Percentiles rank a stretch among this genome's conserved stretches.
These are phyloP conservation scores for Phytophthora pinifolia DNA, from an alignment of 352 stramenopile genomes.

Conservation along the genomic window DNA sequence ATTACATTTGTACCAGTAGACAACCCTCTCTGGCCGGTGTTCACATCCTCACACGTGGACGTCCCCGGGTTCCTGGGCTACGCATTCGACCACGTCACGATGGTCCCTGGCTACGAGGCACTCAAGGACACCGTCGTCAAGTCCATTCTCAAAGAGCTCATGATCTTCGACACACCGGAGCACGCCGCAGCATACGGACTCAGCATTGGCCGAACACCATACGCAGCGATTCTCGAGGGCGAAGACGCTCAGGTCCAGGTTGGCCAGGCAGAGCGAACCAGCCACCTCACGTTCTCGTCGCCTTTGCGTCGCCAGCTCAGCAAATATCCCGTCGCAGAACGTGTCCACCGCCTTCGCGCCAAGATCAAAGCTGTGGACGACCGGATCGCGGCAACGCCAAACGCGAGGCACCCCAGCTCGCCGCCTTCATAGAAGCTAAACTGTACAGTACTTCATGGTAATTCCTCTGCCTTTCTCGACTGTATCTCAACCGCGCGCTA, in stretches of 20 bases:
- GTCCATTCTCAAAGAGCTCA: conserved; percentile 74
- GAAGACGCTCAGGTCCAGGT: conserved; percentile 14
- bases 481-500: conserved; percentile 5
- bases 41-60: conserved; percentile 40
- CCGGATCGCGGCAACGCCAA: conserved; percentile 30
- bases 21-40: conserved; percentile 70
- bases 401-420: not conserved
- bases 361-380: conserved; percentile 48
- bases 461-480: conserved; percentile 2
- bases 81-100: conserved; percentile 62
- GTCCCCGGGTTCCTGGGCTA: conserved; percentile 69
- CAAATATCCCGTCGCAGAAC: conserved; percentile 44
- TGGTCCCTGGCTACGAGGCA: conserved; percentile 55
- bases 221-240: conserved; percentile 45
- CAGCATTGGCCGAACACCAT: conserved; percentile 38
- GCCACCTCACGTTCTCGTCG: conserved; percentile 59
- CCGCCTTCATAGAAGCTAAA: no score
- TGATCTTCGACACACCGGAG: conserved; percentile 65
- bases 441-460: conserved; percentile 9
- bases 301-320: conserved; percentile 45
- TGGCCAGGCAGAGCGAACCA: conserved; percentile 17
- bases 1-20: conserved; percentile 72
- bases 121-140: conserved; percentile 70
- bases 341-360: conserved; percentile 33
- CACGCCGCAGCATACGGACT: conserved; percentile 47